Percentiles rank a stretch among this genome's conserved stretches.
phyloP scores from a whole-genome alignment of 352 stramenopile species.

The Phytophthora cryptogea region DNA sequence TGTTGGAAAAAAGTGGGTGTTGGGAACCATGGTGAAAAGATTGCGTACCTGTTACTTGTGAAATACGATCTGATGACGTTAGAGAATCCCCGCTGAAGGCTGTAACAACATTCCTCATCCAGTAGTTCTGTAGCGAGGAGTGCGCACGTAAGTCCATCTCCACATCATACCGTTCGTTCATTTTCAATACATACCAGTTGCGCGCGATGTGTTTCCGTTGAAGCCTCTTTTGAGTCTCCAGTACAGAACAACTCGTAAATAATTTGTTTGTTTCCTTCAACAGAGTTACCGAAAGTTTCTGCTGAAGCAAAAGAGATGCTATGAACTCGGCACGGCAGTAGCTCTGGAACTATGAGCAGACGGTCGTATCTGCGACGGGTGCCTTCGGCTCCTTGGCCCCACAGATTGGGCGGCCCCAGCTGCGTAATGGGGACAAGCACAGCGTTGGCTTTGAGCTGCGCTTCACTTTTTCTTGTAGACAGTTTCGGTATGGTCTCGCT shows the following conservation, averaged over 20 bases:
- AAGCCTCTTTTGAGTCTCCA: conserved; percentile 7
- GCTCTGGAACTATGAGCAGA: conserved; percentile 16
- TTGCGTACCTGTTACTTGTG: conserved; percentile 8
- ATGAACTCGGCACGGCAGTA: conserved; percentile 19
- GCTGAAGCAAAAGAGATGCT: conserved; percentile 35
- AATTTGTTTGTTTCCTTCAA: not conserved
- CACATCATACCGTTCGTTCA: not conserved
- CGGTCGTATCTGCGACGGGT: conserved; percentile 12
- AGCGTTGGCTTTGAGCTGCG: conserved; percentile 30
- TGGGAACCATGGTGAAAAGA: not conserved
- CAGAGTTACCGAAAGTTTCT: not conserved
- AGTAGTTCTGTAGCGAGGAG: conserved; percentile 39
- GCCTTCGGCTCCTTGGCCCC: conserved; percentile 13
- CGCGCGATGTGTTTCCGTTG: conserved; percentile 17
- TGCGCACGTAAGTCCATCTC: not conserved
- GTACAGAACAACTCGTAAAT: conserved; percentile 38
- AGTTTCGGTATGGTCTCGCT: conserved; percentile 20
- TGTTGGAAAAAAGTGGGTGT: not conserved
- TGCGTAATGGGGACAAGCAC: conserved; percentile 32
- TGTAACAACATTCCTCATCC: conserved; percentile 39
- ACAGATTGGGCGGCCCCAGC: not conserved
- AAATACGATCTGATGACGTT: conserved; percentile 17
- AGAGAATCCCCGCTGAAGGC: not conserved
- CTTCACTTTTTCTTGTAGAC: conserved; percentile 16
- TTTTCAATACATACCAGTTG: conserved; percentile 29